These are phyloP conservation scores for Hypoxylon trugodes DNA, from an alignment of 495 filamentous ascomycete species.

Conservation along the genomic window DNA sequence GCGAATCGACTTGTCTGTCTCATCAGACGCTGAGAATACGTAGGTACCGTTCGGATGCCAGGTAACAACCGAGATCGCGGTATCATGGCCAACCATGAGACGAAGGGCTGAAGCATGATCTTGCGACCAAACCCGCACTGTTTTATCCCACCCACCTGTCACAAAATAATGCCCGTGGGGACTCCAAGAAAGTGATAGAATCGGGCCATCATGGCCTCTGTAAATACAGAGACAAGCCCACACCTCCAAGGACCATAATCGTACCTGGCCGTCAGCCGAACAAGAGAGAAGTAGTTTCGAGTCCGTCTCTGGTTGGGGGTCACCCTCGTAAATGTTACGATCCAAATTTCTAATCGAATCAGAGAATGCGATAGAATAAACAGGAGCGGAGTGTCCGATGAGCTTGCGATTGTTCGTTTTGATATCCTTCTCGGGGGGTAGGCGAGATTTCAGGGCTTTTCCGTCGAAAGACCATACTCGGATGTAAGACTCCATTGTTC, in stretches of 20 bases:
- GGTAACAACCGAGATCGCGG: constrained; percentile 80
- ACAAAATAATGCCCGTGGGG: constrained; percentile 96
- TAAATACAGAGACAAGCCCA: constrained; percentile 93
- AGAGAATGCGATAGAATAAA: constrained; percentile 90
- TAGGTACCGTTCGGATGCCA: constrained; percentile 96
- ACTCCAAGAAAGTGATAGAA: constrained; percentile 90
- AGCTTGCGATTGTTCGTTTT: constrained; percentile 74
- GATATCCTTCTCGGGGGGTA: constrained; percentile 50
- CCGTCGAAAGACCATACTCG: constrained; percentile 91
- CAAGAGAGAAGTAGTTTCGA: constrained; percentile 82
- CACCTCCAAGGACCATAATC: constrained; percentile 90
- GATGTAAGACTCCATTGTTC: constrained; percentile 92
- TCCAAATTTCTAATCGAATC: constrained; percentile 69
- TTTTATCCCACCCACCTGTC: constrained; percentile 86
- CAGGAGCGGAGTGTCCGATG: constrained; percentile 88
- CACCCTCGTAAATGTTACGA: constrained; percentile 52
- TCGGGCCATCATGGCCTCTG: constrained; percentile 85
- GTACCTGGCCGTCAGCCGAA: constrained; percentile 84
- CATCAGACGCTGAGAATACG: constrained; percentile 83
- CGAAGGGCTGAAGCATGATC: constrained; percentile 90
- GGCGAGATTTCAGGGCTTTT: constrained; percentile 64
- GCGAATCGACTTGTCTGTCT: constrained; percentile 85
- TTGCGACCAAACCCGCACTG: constrained; percentile 87
- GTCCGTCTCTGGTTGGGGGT: constrained; percentile 65
- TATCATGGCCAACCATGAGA: constrained; percentile 90